Evolutionary conservation across 2,329 filamentous ascomycete genomes (phyloP).

Genomic region (Gaeumannomyces sp.): DNA sequence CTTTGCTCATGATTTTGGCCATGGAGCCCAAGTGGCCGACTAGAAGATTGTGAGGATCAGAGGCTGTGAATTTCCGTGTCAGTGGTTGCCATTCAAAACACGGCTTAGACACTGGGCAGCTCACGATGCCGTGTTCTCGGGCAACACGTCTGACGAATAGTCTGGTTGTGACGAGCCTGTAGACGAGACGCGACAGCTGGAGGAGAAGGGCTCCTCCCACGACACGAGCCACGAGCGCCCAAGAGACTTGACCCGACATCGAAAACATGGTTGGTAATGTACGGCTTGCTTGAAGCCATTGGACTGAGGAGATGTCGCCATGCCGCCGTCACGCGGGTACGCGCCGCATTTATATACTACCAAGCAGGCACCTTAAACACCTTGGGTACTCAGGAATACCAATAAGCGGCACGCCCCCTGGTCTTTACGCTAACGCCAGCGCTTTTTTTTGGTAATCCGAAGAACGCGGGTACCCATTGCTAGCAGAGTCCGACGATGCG

Average conservation of each 20-base stretch:
- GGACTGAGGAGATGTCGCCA: too few species aligned
- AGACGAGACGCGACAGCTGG: not conserved
- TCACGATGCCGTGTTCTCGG: not conserved
- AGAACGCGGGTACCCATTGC: too few species aligned
- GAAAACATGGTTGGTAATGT: not conserved
- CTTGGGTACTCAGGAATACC: too few species aligned
- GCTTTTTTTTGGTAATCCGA: too few species aligned
- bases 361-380: too few species aligned
- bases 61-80: slow-evolving; percentile 17
- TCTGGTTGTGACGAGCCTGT: not conserved
- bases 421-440: too few species aligned
- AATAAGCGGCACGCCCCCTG: too few species aligned
- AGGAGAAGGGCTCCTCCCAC: not conserved
- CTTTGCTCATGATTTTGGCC: slow-evolving; percentile 21
- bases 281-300: too few species aligned
- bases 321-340: too few species aligned
- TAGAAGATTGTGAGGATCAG: slow-evolving; percentile 28
- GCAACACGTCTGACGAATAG: not conserved
- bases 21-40: slow-evolving; percentile 25
- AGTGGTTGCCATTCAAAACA: too few species aligned
- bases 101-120: not conserved
- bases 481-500: too few species aligned
- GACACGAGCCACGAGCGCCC: not conserved
- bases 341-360: too few species aligned
- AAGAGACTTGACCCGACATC: not conserved